These are phyloP conservation scores for Citrus mangshanensis DNA, from an alignment of 345 rosid genomes.

Conservation along the genomic window DNA sequence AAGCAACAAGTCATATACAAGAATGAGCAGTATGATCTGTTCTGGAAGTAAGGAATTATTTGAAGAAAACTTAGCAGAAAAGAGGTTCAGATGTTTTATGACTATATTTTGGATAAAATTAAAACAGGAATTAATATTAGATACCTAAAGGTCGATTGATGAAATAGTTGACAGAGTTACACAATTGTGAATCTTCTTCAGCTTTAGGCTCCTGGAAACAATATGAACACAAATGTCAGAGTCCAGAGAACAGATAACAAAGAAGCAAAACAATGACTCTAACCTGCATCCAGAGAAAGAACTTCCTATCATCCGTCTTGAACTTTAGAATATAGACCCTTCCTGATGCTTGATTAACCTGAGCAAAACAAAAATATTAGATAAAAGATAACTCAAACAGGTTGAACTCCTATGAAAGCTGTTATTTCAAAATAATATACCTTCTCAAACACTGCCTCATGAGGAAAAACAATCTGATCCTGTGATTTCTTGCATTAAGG, in stretches of 20 bases:
- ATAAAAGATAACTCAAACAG: not conserved
- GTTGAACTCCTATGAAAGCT: not conserved
- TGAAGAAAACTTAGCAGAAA: not conserved
- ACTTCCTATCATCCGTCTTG: conserved; percentile 79
- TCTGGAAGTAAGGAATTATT: not conserved
- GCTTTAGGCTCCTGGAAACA: conserved; percentile 67
- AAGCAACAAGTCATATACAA: not conserved
- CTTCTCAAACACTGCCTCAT: conserved; percentile 96
- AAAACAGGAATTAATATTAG: conserved; percentile 13
- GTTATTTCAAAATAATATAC: conserved; percentile 28
- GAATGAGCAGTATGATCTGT: not conserved
- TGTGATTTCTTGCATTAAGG: conserved; percentile 53
- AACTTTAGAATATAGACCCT: conserved; percentile 90
- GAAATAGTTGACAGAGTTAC: conserved; percentile 62
- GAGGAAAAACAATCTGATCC: conserved; percentile 95
- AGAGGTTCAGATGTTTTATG: not conserved
- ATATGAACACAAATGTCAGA: not conserved
- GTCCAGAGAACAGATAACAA: not conserved
- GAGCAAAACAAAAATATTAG: conserved; percentile 17
- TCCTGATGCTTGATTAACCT: conserved; percentile 88
- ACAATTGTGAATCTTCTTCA: conserved; percentile 65
- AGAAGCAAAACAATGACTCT: conserved; percentile 4
- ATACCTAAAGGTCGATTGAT: conserved; percentile 81
- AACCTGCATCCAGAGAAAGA: conserved; percentile 97
- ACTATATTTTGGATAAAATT: not conserved